Evolutionary conservation across 179 eudicot genomes (phyloP).

Genomic region (Nepenthes alata): DNA sequence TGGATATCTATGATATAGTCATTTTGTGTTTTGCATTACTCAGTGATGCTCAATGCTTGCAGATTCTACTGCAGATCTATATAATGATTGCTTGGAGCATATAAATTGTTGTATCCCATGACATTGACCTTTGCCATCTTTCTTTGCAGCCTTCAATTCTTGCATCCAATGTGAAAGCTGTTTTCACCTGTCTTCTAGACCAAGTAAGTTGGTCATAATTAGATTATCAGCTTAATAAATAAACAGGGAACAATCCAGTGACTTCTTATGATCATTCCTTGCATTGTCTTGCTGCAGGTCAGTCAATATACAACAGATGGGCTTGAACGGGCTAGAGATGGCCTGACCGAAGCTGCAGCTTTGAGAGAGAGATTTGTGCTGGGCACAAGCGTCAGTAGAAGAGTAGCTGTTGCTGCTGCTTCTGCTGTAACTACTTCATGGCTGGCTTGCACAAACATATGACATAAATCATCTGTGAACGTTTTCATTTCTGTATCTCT

Average conservation of each 20-base stretch:
- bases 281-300: slow-evolving; percentile 33
- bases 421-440: slow-evolving; percentile 64
- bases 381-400: slow-evolving; percentile 72
- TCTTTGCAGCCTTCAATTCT: slow-evolving; percentile 69
- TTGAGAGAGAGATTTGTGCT: slow-evolving; percentile 82
- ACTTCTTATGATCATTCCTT: not conserved
- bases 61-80: not conserved
- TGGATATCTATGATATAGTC: too few species aligned
- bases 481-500: not conserved
- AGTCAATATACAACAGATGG: slow-evolving; percentile 85
- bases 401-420: slow-evolving; percentile 99
- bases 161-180: slow-evolving; percentile 77
- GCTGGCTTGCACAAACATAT: too few species aligned
- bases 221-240: too few species aligned
- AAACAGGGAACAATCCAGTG: not conserved
- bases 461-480: not conserved
- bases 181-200: slow-evolving; percentile 86
- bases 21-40: too few species aligned
- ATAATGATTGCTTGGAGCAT: slow-evolving; percentile 2
- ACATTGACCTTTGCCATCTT: not conserved
- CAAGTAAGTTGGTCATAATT: slow-evolving; percentile 49
- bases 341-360: slow-evolving; percentile 86
- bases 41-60: too few species aligned
- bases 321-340: slow-evolving; percentile 81
- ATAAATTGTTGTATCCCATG: not conserved